Base-by-base conservation (phyloP, 768 basidiomycete genomes). In the Sutorius australiensis region DNA sequence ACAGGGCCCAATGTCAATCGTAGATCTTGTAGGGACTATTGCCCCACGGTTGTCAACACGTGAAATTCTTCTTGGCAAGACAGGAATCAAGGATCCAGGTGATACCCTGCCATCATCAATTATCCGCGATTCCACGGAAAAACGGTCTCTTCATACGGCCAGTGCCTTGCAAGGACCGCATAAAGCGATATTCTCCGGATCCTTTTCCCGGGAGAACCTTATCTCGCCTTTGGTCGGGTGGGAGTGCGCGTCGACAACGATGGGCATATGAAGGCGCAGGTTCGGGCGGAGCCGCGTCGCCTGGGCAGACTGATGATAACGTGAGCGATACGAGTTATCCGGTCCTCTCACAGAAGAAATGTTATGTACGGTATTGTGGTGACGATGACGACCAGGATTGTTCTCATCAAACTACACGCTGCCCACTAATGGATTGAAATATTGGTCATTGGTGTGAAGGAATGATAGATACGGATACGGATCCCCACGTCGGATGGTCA, bases 41-140 rank as follows among this genome's bases (percentile, higher is more conserved):
- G 32, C 46, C 46, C 34, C 46, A 47, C 46, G 46, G 24, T 34
- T 47, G 46, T 47, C 46, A 46, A n/a, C 16, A 36, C 17, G 46
- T 47, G 46, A 19, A 36, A 3, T 12, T 47, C 46, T 7, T 27
- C 46, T 47, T 36, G 46, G 34, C 34, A 27, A 36, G 12, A 5
- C 10, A 32, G 24, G 16, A n/a, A n/a, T 1, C 7, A 8, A 14
- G 45, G 45, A 10, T 19, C 9, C 6, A 12, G 16, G 12, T 33
- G 46, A 34, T 12, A 36, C 7, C 36, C 36, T 37, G 36, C 24
- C 24, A 24, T 24, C 24, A 24, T 24, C 24, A 24, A 24, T 24
- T 4, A 24, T 24, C 24, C 24, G 4, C n/a, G 36, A 37, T n/a
- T n/a, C n/a, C 17, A 3, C 17, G n/a, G 2, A 5, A 12, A 36